Conservation (phyloP, 2,329 filamentous ascomycete genomes). For the Fusarium nanum region DNA sequence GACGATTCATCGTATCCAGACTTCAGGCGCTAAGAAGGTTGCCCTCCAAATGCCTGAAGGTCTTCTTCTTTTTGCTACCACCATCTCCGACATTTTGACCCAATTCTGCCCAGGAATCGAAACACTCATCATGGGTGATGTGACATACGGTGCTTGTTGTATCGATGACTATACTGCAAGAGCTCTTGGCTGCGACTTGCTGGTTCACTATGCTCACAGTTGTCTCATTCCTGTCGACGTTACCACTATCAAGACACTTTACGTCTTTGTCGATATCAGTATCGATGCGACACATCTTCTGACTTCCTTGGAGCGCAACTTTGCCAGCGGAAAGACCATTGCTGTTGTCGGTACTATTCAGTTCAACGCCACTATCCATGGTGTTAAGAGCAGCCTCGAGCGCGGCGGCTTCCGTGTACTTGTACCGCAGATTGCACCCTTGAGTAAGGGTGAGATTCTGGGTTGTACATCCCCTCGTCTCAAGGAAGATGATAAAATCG, state of each 20-base stretch:
- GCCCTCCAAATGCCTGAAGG: conserved; percentile 98
- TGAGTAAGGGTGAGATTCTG: conserved; percentile 95
- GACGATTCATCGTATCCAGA: conserved; percentile 93
- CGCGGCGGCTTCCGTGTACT: conserved; percentile 85
- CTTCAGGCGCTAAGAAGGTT: conserved; percentile 80
- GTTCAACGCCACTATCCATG: conserved; percentile 97
- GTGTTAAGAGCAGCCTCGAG: conserved; percentile 80
- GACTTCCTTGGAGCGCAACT: conserved; percentile 88
- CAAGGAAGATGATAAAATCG: conserved; percentile 67
- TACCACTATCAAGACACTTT: conserved; percentile 95
- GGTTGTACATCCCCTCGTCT: conserved; percentile 93
- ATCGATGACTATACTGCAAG: conserved; percentile 98
- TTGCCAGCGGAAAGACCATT: conserved; percentile 84
- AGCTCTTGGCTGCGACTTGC: conserved; percentile 90
- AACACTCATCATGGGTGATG: conserved; percentile 98
- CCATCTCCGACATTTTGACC: conserved; percentile 94
- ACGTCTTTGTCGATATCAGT: conserved; percentile 97
- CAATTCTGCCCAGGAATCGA: conserved; percentile 93
- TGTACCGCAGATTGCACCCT: conserved; percentile 90
- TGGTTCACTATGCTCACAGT: conserved; percentile 97
- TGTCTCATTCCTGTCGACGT: conserved; percentile 97
- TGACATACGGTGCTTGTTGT: conserved; percentile 98
- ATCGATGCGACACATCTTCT: conserved; percentile 92
- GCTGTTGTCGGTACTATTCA: conserved; percentile 97
- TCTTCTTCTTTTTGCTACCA: conserved; percentile 93